These are phyloP conservation scores for Circinella minor DNA, from an alignment of 371 early-diverging fungal genomes.

Conservation along the genomic window DNA sequence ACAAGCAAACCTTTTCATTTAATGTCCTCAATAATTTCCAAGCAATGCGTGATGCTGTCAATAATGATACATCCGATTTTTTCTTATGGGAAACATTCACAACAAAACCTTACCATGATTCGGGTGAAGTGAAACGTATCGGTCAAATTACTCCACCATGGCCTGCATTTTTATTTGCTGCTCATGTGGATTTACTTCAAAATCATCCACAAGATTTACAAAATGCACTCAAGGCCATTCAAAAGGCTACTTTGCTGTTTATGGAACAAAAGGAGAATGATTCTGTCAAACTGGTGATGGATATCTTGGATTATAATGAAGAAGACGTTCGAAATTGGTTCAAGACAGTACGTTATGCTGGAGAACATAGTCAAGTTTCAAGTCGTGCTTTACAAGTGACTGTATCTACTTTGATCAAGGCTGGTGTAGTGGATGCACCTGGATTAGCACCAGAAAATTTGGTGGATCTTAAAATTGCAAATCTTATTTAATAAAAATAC, in stretches of 20 bases:
- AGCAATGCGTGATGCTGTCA: conserved; percentile 76
- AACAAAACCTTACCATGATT: conserved; percentile 82
- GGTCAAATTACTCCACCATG: conserved; percentile 86
- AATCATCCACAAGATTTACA: conserved; percentile 14
- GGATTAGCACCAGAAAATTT: conserved; percentile 28
- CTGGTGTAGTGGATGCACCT: conserved; percentile 56
- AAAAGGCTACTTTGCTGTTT: conserved; percentile 50
- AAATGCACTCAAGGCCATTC: conserved; percentile 49
- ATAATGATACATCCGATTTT: conserved; percentile 65
- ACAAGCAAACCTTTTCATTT: conserved; percentile 52
- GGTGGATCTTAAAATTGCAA: conserved; percentile 10
- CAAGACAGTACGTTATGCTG: conserved; percentile 66
- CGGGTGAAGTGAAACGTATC: conserved; percentile 70
- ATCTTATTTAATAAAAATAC: not conserved
- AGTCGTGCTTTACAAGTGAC: conserved; percentile 53
- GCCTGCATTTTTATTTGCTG: conserved; percentile 88
- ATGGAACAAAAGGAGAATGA: conserved; percentile 52
- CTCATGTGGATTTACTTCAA: conserved; percentile 54
- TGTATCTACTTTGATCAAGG: conserved; percentile 56
- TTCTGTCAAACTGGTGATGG: conserved; percentile 60
- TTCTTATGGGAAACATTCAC: conserved; percentile 91
- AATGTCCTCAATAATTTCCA: conserved; percentile 71
- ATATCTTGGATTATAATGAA: conserved; percentile 59
- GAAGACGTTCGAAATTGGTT: conserved; percentile 80
- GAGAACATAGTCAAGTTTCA: conserved; percentile 54